phyloP scores from a whole-genome alignment of 768 basidiomycete genomes.

The Leucocoprinus leucothites region DNA sequence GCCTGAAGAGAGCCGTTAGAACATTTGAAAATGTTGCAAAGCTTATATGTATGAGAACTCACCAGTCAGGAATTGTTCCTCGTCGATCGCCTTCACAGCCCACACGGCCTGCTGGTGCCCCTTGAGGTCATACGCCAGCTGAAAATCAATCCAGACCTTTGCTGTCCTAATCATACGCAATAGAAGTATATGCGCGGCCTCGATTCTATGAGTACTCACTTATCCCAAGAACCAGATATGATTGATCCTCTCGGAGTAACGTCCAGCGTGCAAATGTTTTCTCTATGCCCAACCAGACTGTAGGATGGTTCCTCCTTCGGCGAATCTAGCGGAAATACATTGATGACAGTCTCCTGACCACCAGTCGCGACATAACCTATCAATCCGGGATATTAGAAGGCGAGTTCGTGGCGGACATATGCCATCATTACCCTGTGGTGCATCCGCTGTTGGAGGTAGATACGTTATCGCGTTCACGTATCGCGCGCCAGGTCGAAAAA shows the following conservation, averaged over 20 bases:
- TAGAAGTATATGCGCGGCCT: not conserved
- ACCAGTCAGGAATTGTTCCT: conserved; percentile 83
- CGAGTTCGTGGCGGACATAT: conserved; percentile 15
- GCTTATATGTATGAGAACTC: conserved; percentile 17
- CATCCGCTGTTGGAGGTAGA: conserved; percentile 63
- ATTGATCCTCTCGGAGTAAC: conserved; percentile 68
- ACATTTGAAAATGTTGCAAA: not conserved
- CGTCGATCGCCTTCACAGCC: conserved; percentile 82
- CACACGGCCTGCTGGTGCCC: conserved; percentile 92
- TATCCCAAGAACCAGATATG: conserved; percentile 97
- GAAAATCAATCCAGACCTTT: conserved; percentile 87
- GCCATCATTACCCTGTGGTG: conserved; percentile 58
- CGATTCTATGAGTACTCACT: conserved; percentile 43
- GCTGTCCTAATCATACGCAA: conserved; percentile 62
- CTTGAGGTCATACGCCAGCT: conserved; percentile 66
- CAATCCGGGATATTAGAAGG: conserved; percentile 10
- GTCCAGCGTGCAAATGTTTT: conserved; percentile 87
- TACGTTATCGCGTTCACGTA: conserved; percentile 83
- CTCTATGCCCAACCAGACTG: conserved; percentile 83
- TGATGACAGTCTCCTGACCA: conserved; percentile 86
- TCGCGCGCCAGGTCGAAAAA: conserved; percentile 63
- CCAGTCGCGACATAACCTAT: conserved; percentile 84
- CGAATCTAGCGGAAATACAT: conserved; percentile 65
- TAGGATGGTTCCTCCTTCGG: conserved; percentile 72
- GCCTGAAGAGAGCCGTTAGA: conserved; percentile 38